Evolutionary conservation across 805 yeast genomes (phyloP), one percentile per base, ranked within the genome.

Genomic region (Candida multigemmis): DNA sequence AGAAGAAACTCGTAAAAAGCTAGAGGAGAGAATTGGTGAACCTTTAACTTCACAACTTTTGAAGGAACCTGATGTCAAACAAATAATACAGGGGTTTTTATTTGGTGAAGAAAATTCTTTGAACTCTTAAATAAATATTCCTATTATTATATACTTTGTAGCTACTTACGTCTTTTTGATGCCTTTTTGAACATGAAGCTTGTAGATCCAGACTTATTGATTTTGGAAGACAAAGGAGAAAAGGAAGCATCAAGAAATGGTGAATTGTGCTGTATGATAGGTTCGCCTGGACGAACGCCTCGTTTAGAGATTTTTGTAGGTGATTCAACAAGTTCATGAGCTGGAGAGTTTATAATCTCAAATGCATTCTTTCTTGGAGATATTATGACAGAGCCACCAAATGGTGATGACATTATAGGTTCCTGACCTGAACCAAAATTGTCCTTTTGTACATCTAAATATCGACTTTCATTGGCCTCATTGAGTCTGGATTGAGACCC

Each of bases 31-130:
- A 42, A 60, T 83, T 11, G 95, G 94, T 24, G 62, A 56, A 10
- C 53, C 65, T 0, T 54, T 85, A 28, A 63, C 81, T 2, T 53
- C 63, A 5, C 56, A 53, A 15, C 59, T 84, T 3, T 37, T 65
- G 11, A 56, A 62, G 20, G 65, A 69, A 32, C 49, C 53, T 4
- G 62, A 69, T 44, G 71, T 74, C 2, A 59, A 53, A 33, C 65
- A 57, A 22, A 59, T 81, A 9, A 65, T 65, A 16, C 60, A 71
- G 34, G 86, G 86, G 5, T 67, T 83, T 7, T 81, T 80, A 47
- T 77, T 81, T 46, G 94, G 89, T 6, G 87, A 78, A 40, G 24
- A 50, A 4, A 38, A 37, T 30, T 38, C 42, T 23, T 50, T 36
- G 32, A 11, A 22, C 12, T 12, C 11, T 15, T 12, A 4, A 9